These are phyloP conservation scores for Cryphonectria nitschkei DNA, from an alignment of 2,329 filamentous ascomycete species.

Conservation along the genomic window DNA sequence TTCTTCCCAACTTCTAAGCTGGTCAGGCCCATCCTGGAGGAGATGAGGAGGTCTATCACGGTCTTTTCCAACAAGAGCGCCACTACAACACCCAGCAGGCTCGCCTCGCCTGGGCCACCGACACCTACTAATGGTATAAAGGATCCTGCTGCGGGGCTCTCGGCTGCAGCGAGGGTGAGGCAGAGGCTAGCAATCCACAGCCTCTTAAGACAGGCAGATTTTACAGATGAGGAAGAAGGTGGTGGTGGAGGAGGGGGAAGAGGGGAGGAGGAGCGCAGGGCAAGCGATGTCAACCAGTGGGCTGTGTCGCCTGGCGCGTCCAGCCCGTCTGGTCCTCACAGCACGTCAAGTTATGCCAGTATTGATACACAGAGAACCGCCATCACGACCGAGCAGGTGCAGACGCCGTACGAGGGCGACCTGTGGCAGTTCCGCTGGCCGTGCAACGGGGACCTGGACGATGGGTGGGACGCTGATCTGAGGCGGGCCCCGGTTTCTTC, in stretches of 20 bases:
- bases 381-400: not conserved
- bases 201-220: conserved; percentile 35
- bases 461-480: conserved; percentile 13
- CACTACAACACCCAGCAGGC: conserved; percentile 6
- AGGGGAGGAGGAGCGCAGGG: not conserved
- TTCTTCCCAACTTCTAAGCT: conserved; percentile 36
- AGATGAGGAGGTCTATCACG: conserved; percentile 33
- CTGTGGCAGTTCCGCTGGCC: conserved; percentile 21
- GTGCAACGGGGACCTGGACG: not conserved
- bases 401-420: conserved; percentile 6
- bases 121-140: conserved; percentile 23
- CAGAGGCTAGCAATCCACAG: conserved; percentile 38
- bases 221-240: conserved; percentile 33
- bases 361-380: not conserved
- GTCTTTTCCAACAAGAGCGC: conserved; percentile 27
- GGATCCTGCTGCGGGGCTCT: conserved; percentile 22
- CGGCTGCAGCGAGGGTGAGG: conserved; percentile 32
- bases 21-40: conserved; percentile 35
- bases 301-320: not conserved
- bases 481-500: not conserved
- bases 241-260: not conserved
- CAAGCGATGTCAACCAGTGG: not conserved
- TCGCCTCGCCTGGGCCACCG: conserved; percentile 10
- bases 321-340: not conserved
- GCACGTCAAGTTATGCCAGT: not conserved